Evolutionary conservation across 2,329 filamentous ascomycete species (phyloP), one percentile per base, ranked within the genome.

Genomic region (Pezicula neosporulosa): DNA sequence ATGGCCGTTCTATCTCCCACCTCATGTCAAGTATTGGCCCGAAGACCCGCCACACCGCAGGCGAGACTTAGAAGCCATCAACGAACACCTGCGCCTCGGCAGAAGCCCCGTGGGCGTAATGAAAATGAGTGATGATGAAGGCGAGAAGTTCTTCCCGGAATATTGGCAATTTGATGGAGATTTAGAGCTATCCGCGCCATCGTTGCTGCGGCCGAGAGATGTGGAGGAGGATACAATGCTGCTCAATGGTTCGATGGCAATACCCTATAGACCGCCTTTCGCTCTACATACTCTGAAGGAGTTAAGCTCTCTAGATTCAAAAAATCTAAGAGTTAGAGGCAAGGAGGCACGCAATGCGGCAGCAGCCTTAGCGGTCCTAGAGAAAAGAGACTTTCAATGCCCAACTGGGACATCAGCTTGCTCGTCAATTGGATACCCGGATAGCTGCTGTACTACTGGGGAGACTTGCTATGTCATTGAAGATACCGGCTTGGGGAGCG

Each of bases 91-190:
- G 58, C 41, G 54, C 57, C 59, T 67, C 70, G 62, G 59, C 27
- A 50, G 49, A 27, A 67, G 60, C 38, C 86, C 86, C 0, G 77
- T 80, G 1, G 87, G 81, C 1, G 76, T 92, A 49, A 81, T 80
- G 64, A 91, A 91, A 65, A 89, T 92, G 81, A 76, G 82, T 44
- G 75, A 76, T 5, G 84, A 90, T 63, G 79, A 82, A 46, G 81
- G 81, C 53, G 86, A 89, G 65, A 94, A 90, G 76, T 86, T 93
- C 64, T 81, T 85, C 58, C 72, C 85, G 50, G 78, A 88, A 42
- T 86, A 90, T 66, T 85, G 66, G 66, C 59, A 60, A 72, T 63
- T 63, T 49, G 60, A 61, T 12, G 55, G 54, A 21, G 55, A 60
- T 4, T 30, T 52, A n/a, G 43, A 37, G n/a, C 51, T 54, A 47